These are phyloP conservation scores for Schizonepeta tenuifolia DNA, from an alignment of 257 asterid species.

Conservation along the genomic window DNA sequence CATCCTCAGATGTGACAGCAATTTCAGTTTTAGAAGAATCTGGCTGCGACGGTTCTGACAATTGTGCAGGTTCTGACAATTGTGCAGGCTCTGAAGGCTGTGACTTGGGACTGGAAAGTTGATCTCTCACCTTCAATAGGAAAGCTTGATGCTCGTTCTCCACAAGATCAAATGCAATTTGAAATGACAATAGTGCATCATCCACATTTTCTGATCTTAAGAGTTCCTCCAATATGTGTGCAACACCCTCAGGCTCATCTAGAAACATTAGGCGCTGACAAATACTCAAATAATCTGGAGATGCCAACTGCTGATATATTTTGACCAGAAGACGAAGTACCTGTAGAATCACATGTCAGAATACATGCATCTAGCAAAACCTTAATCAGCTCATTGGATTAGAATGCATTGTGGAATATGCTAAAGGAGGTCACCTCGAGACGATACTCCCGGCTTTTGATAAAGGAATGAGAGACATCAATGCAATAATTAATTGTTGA, in stretches of 20 bases:
- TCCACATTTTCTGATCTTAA: constrained; percentile 69
- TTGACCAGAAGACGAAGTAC: constrained; percentile 84
- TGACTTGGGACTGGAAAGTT: constrained; percentile 58
- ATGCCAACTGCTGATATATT: constrained; percentile 73
- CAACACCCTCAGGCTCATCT: constrained; percentile 82
- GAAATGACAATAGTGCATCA: constrained; percentile 88
- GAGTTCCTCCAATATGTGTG: constrained; percentile 76
- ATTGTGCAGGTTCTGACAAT: constrained; percentile 41
- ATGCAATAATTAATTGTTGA: constrained; percentile 80
- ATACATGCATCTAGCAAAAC: constrained; percentile 53
- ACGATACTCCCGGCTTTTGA: constrained; percentile 79
- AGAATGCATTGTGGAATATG: constrained; percentile 8
- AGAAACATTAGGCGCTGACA: constrained; percentile 97
- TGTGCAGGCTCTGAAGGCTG: constrained; percentile 47
- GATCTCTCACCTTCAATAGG: constrained; percentile 77
- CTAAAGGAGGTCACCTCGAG: constrained; percentile 61
- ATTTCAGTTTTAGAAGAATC: constrained; percentile 48
- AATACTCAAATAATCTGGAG: constrained; percentile 91
- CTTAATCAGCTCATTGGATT: constrained; percentile 30
- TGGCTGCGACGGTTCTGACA: constrained; percentile 48
- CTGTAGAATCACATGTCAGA: constrained; percentile 33
- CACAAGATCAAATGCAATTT: constrained; percentile 89
- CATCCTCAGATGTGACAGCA: constrained; percentile 55
- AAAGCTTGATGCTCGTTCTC: constrained; percentile 93
- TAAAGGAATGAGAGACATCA: constrained; percentile 74